Base-by-base conservation (phyloP, 352 stramenopile genomes). In the Pythium sp. region DNA sequence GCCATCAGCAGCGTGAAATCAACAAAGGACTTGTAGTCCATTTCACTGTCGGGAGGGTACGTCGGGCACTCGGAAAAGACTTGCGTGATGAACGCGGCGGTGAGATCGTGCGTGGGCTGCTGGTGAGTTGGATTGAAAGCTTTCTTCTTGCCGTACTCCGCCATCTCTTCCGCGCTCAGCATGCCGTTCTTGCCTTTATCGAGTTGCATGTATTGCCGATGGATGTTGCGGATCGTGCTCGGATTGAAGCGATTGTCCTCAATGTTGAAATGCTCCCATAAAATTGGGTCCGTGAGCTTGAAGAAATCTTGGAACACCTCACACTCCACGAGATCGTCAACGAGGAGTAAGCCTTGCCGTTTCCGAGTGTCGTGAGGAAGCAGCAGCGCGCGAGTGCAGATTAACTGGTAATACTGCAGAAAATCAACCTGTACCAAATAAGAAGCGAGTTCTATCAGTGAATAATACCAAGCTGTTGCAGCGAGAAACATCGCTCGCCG, bases 21-120 rank as follows among this genome's bases (percentile, higher is more conserved):
- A 47, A 92, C 62, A 61, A 86, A 90, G 12, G 73, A 74, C 22
- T 78, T 76, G 77, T 86, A 90, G 51, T 90, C 81, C 72, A 92
- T 80, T 53, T 90, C 80, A 18, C 63, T 68, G 14, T 88, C 62
- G 0, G 72, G 74, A 38, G 72, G 69, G 43, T 81, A 89, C 2
- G 77, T 86, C 26, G 64, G 69, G n/a, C 72, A 72, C 58, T 86
- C 78, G n/a, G 72, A 54, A 57, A 90, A 86, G 11, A 92, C 70
- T 67, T 87, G 84, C 2, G 70, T 60, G 22, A 89, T 71, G 34
- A 90, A 90, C 24, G 71, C 79, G 18, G 49, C 57, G 1, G 84
- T 92, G 54, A 90, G 72, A 59, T 90, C 81, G 49, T 92, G 79
- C 30, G 78, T 86, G 1, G 81, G 83, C 28, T 70, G 75, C 22